Base-by-base conservation (phyloP, 352 stramenopile species). In the Bremia lactucae region DNA sequence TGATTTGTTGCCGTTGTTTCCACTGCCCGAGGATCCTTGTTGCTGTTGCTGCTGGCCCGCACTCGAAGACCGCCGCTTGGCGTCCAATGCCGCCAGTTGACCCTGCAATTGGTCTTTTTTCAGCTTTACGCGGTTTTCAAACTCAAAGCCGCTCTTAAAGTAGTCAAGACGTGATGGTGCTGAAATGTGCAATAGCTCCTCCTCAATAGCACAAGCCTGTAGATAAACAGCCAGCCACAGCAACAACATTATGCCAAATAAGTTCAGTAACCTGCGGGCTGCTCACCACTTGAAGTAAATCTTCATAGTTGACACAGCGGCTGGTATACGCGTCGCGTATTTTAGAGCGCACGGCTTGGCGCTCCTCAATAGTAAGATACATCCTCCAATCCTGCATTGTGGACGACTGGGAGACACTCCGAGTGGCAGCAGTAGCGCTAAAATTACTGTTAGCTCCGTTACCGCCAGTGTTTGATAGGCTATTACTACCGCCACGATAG, bases 101-200 rank as follows among this genome's bases (percentile, higher is more conserved):
- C 80, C 80, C 59, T 93, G 77, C 29, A 94, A 52, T 25, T 94
- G 82, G 42, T 94, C 77, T 40, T 88, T 87, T 65, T 94, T 94
- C 37, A 92, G 62, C 52, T 90, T 89, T 25, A 94, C 82, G 44
- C 78, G 82, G 52, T 89, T 90, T 55, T 94, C 78, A 50, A 94
- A 94, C 65, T 92, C 79, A 50, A 90, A 91, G 50, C 82, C 82
- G 59, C 79, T 89, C 65, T 94, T 94, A 41, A 94, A 94, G 66
- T 94, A 94, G 46, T 94, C 82, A 6, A 94, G 62, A 46, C 82
- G 72, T 44, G 78, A 92, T 46, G 78, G 82, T 21, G 82, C 78
- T 39, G 82, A 87, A 41, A 94, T 94, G 48, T 94, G 82, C 41
- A 94, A 58, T 52, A 94, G 54, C 45, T 94, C 82, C 36, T 94